These are phyloP conservation scores for Sporisorium reilianum DNA, from an alignment of 1,284 basidiomycete species.

Conservation along the genomic window DNA sequence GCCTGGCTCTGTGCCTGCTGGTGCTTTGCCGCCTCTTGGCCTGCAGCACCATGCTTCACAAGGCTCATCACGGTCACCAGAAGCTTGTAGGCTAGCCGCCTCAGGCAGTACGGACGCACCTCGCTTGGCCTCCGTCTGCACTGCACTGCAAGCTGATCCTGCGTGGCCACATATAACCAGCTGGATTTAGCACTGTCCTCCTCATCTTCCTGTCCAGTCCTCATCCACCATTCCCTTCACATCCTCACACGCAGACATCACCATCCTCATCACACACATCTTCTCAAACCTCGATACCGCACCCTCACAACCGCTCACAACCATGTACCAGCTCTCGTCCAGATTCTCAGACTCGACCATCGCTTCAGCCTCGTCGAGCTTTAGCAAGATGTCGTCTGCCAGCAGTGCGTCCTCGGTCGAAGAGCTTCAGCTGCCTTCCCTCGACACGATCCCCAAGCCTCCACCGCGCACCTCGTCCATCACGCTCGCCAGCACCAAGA, in stretches of 20 bases:
- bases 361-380: slow-evolving; percentile 33
- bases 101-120: not conserved
- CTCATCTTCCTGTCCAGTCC: slow-evolving; percentile 4
- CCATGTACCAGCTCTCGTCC: slow-evolving; percentile 26
- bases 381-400: slow-evolving; percentile 24
- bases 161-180: slow-evolving; percentile 22
- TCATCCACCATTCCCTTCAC: slow-evolving; percentile 2
- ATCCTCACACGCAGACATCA: no score
- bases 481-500: slow-evolving; percentile 34
- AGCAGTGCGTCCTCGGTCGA: slow-evolving; percentile 33
- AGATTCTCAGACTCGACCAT: slow-evolving; percentile 46
- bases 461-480: slow-evolving; percentile 45
- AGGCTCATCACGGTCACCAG: slow-evolving; percentile 17
- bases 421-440: slow-evolving; percentile 20
- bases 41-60: slow-evolving; percentile 27
- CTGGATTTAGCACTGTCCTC: not conserved
- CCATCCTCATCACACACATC: no score
- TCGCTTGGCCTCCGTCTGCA: slow-evolving; percentile 1
- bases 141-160: not conserved
- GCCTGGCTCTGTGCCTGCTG: not conserved
- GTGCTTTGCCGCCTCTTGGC: slow-evolving; percentile 9
- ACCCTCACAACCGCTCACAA: not conserved
- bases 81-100: not conserved
- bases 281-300: not conserved
- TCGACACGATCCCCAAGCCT: slow-evolving; percentile 30